phyloP scores from a whole-genome alignment of 768 basidiomycete species.

The Mrakia gelida region DNA sequence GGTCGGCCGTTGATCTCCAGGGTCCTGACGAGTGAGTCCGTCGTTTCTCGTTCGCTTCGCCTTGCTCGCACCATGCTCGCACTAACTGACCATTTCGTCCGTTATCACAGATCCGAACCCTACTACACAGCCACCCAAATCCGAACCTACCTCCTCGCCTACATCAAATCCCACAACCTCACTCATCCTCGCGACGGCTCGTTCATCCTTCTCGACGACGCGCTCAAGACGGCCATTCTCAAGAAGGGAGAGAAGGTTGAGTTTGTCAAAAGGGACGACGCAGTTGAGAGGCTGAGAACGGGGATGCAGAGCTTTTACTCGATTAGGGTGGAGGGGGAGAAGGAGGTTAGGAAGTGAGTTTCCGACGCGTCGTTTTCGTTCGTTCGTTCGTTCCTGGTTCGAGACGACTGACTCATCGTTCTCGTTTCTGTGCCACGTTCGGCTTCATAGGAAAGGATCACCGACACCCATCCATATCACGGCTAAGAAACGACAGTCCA shows the following conservation, averaged over 20 bases:
- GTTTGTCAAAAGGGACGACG: constrained; percentile 54
- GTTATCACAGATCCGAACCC: constrained; percentile 50
- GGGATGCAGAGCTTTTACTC: constrained; percentile 53
- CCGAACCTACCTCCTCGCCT: constrained; percentile 57
- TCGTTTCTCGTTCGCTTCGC: background rate
- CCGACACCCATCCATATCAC: constrained; percentile 65
- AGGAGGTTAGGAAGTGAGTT: constrained; percentile 59
- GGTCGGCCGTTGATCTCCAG: constrained; percentile 54
- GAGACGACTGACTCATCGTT: background rate
- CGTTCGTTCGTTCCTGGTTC: background rate
- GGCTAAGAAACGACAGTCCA: constrained; percentile 72
- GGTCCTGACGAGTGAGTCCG: constrained; percentile 53
- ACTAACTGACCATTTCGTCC: too few species aligned
- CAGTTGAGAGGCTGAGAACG: constrained; percentile 53
- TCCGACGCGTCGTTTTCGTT: background rate
- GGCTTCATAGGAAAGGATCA: constrained; percentile 63
- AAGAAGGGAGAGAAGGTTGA: constrained; percentile 45
- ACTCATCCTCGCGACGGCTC: constrained; percentile 63
- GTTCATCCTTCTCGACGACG: constrained; percentile 63
- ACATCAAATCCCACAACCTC: constrained; percentile 59
- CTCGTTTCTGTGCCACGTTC: background rate
- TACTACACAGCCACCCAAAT: constrained; percentile 56
- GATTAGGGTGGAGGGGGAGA: constrained; percentile 55
- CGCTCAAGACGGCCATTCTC: constrained; percentile 32
- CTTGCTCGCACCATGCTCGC: too few species aligned